Evolutionary conservation across 371 early-diverging fungal genomes (phyloP).

Genomic region (Lichtheimia ramosa): DNA sequence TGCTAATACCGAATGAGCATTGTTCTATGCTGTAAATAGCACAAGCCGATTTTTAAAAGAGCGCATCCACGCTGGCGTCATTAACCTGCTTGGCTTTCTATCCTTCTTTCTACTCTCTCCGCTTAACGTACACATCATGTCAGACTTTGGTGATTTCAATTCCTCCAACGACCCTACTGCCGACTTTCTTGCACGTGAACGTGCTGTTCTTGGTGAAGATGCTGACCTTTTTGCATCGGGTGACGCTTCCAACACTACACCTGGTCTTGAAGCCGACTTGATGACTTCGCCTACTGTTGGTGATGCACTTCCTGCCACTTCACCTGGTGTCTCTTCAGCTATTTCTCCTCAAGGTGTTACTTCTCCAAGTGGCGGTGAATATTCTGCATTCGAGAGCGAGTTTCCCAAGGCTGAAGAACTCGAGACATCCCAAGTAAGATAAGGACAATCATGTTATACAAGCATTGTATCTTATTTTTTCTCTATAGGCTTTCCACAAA

Average conservation of each 20-base stretch:
- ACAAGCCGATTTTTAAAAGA: too few species aligned
- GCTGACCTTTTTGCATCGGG: constrained; percentile 60
- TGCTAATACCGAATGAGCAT: too few species aligned
- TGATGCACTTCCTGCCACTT: constrained; percentile 9
- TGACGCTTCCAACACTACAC: background rate
- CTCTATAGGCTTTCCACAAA: constrained; percentile 43
- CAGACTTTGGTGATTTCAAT: constrained; percentile 60
- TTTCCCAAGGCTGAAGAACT: constrained; percentile 52
- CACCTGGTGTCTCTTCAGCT: constrained; percentile 8
- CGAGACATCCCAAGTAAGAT: constrained; percentile 46
- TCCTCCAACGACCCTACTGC: constrained; percentile 77
- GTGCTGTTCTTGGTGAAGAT: constrained; percentile 81
- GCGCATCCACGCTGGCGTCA: too few species aligned
- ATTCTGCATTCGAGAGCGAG: constrained; percentile 38
- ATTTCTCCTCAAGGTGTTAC: constrained; percentile 10
- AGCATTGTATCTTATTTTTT: background rate
- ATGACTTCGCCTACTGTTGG: constrained; percentile 18
- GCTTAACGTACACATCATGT: constrained; percentile 25
- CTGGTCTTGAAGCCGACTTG: constrained; percentile 6
- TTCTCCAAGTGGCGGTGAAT: constrained; percentile 15
- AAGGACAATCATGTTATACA: background rate
- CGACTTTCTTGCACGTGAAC: constrained; percentile 92
- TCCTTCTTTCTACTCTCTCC: too few species aligned
- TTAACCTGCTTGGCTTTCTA: too few species aligned
- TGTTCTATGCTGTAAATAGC: too few species aligned